Base-by-base conservation (phyloP, 139 green algal genomes). In the Coccomyxa sp. region DNA sequence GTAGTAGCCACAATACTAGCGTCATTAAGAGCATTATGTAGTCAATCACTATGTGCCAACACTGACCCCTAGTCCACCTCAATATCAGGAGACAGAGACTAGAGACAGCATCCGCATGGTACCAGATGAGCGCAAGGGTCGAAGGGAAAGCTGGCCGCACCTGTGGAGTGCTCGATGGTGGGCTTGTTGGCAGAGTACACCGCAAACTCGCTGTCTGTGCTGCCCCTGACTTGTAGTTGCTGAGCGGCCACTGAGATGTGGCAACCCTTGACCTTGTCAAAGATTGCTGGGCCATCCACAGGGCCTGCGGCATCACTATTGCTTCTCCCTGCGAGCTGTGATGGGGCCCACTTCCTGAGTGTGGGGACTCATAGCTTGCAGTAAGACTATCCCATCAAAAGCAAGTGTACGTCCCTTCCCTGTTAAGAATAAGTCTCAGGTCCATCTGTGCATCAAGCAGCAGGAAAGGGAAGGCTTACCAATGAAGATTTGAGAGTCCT, bases 121-220 rank as follows among this genome's bases (percentile, higher is more conserved):
- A n/a, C n/a, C n/a, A n/a, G n/a, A n/a, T n/a, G n/a, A n/a, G n/a
- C n/a, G n/a, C n/a, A n/a, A n/a, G n/a, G n/a, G n/a, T n/a, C n/a
- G n/a, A n/a, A n/a, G n/a, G n/a, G n/a, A n/a, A n/a, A n/a, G n/a
- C n/a, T n/a, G n/a, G n/a, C n/a, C n/a, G n/a, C n/a, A n/a, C n/a
- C n/a, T 50, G 8, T 68, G 70, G 64, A 88, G 35, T 68, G 80
- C 38, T 81, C 70, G n/a, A 94, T 78, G 39, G 79, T 83, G 41
- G 90, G 90, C 79, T 87, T 77, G 0, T 87, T 90, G 29, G 85
- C 79, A 70, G 84, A 90, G 82, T 91, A 94, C 6, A 94, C 78
- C 27, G 81, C 86, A 81, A 89, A 88, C 33, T 87, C 79, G 40
- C 82, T 81, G 73, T 82, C 75, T 27, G 41, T 50, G 81, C 85